Evolutionary conservation across 345 rosid species (phyloP), one percentile per base, ranked within the genome.

Genomic region (Acer yangbiense): DNA sequence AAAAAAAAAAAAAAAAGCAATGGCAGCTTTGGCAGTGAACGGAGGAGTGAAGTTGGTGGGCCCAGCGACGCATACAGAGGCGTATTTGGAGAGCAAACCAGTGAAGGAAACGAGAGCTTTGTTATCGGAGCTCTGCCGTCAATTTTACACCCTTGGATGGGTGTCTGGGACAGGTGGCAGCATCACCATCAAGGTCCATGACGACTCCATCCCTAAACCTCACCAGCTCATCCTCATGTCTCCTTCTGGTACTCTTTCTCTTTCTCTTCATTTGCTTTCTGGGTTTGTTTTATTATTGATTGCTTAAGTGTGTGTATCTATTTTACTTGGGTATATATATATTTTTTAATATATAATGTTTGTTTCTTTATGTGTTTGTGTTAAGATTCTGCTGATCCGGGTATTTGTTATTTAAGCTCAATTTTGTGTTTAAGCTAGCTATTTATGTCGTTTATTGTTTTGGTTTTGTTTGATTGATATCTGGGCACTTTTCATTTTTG

Each of bases 141-240:
- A 92, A 13, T 95, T 95, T 82, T 95, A 93, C 78, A 83, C 77
- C 54, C 94, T 90, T 72, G 98, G 98, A n/a, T 93, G 99, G 99
- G 96, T 95, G 0, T 91, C 92, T 14, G 99, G 97, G 29, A 93
- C 98, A 10, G 97, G 99, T 6, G 98, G 99, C 35, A 95, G 99
- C 83, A 92, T 93, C 84, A 90, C 99, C 41, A 79, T 87, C 70
- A 92, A 92, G 83, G 95, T 86, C 81, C 95, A 90, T 69, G 99
- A 95, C 72, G 89, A 89, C 74, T 88, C 87, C 68, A 84, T 93
- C 66, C 97, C 97, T 64, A 89, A 87, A 77, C 81, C 87, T 8
- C 77, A 81, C 11, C 99, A 93, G 83, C 93, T 95, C 82, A 88
- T 95, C 86, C 58, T 92, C 88, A 89, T 95, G 97, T 95, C 99